Evolutionary conservation across 805 yeast species (phyloP), one percentile per base, ranked within the genome.

Genomic region (Wickerhamomyces alni): DNA sequence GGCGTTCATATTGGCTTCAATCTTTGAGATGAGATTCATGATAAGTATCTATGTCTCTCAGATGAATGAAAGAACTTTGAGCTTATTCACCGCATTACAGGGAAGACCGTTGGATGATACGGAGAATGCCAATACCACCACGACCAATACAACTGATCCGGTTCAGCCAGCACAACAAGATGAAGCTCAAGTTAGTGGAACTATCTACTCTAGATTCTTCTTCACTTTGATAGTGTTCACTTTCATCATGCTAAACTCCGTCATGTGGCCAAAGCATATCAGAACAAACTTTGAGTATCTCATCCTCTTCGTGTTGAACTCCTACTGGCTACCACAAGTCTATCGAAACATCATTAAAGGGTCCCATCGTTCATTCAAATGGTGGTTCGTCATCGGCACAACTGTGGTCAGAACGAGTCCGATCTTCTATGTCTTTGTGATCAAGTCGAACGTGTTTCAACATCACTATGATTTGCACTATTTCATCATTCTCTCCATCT

Each of bases 311-410:
- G 36, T 69, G 1, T 50, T 82, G 22, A 83, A 79, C 57, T 83
- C 95, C 2, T 81, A 75, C 49, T 88, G 96, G 96, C 48, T 85
- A 13, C 96, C 97, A 2, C 98, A 89, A 59, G 81, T 86, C 32
- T 80, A 79, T 50, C 70, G 96, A 56, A 87, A 87, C 55, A 75
- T 80, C 3, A 57, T 80, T 22, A 71, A 86, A 38, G 91, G 89
- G 17, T 69, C 79, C 12, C 69, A 87, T 40, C 69, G 75, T 40
- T 77, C 84, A 3, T 76, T 87, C 46, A 62, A 70, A 28, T 85
- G 94, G 89, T 77, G 74, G 44, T 89, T 84, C 50, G 73, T 87
- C n/a, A 19, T 80, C 9, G 85, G 88, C 0, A 76, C 84, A 0
- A 75, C 87, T 0, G 29, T 76, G 2, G 59, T 84, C 8, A 65